Base-by-base conservation (phyloP, 2,329 filamentous ascomycete species). In the Fusarium sacchari region DNA sequence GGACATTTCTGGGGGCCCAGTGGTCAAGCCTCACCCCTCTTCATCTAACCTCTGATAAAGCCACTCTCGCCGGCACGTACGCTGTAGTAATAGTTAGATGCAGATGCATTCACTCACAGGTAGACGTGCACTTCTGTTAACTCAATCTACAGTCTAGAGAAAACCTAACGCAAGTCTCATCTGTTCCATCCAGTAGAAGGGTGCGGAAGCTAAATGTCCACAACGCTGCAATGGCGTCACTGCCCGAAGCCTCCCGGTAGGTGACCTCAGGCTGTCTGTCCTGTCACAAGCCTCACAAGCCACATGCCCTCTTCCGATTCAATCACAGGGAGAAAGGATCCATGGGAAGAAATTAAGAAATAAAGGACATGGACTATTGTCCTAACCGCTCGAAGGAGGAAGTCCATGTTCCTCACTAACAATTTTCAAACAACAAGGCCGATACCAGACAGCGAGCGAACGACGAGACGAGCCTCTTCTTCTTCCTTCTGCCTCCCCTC, bases 361-460 rank as follows among this genome's bases (percentile, higher is more conserved):
- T 13, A 40, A 28, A n/a, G 50, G 34, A 64, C 39, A 61, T 59
- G 59, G 72, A 65, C 69, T 34, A 65, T 71, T 55, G 60, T 55
- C 62, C 59, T 76, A 75, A 68, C 66, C 44, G 22, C 32, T 61
- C 34, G 30, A 56, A 76, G 61, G 67, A 44, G 49, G 67, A 67
- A 37, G 59, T 40, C 64, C 43, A 66, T 75, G 74, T 77, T 62
- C 47, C 71, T 71, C 76, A 75, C 76, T 77, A 77, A 77, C 76
- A 77, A 78, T 78, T 76, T 76, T 73, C 71, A 69, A 63, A 65
- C 55, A 18, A 50, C 24, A n/a, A 15, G 17, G 22, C 22, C 28
- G 22, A 32, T 30, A 44, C 39, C 34, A 55, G 50, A 46, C 52
- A 53, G 66, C 32, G 34, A 28, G 40, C 50, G 34, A 70, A 64